Base-by-base conservation (phyloP, 176 grass and related monocot genomes). In the Pontederia paniculata region DNA sequence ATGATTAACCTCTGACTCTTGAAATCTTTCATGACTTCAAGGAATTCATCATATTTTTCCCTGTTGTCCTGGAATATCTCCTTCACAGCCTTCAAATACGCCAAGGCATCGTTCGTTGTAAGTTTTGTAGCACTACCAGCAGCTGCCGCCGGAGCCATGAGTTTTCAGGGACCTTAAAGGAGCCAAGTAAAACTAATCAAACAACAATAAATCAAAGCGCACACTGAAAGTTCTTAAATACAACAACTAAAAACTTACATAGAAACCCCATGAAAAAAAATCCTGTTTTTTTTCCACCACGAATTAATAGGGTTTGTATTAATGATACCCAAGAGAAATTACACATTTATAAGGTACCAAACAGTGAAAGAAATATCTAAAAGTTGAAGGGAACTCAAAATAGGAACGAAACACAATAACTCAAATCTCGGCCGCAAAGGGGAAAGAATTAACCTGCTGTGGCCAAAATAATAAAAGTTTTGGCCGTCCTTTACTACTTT, bases 11-110 rank as follows among this genome's bases (percentile, higher is more conserved):
- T 65, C 50, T 66, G 48, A 42, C 52, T 49, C 49, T 66, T 66
- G 42, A 75, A 64, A 37, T 75, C 72, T 42, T 65, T 63, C 60
- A 75, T 65, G 37, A 75, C 52, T 16, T 57, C 47, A 55, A 75
- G 60, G 20, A 75, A 75, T 54, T 74, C 67, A 45, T 55, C 65
- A 2, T 80, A 80, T 51, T 59, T 55, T 23, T 68, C 77, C 21
- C 64, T 53, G 54, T 60, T 69, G 42, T 57, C 52, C 16, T 69
- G 55, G 58, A 80, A 80, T 70, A 58, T 62, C 57, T 69, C 48
- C 61, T 70, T 80, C 48, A 80, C 77, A n/a, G 48, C 64, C 53
- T 45, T 70, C 18, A 80, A 45, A 57, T 80, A 80, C 12, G 72
- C 57, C 10, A 80, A 44, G 21, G 77, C 70, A 74, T 80, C 77